These are phyloP conservation scores for Podospora tetraspora DNA, from an alignment of 495 filamentous ascomycete genomes.

Conservation along the genomic window DNA sequence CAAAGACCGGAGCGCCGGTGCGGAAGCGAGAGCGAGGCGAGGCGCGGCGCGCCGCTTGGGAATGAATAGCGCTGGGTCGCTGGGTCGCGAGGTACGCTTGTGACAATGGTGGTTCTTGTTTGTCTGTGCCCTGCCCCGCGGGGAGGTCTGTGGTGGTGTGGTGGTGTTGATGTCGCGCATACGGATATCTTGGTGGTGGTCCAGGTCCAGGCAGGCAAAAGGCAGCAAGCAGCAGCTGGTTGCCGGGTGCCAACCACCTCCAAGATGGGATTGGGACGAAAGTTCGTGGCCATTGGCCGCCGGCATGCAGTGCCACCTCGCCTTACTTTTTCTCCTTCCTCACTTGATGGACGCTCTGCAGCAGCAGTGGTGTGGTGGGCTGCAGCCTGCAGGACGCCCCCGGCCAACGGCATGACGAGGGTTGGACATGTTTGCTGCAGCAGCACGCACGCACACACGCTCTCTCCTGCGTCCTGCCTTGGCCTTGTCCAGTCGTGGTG, in stretches of 20 bases:
- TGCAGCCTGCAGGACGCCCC: constrained; percentile 5
- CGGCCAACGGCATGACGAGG: constrained; percentile 8
- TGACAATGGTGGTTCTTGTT: not conserved
- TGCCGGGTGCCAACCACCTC: not conserved
- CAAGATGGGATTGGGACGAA: not conserved
- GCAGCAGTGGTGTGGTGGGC: not conserved
- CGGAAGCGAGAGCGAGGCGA: not conserved
- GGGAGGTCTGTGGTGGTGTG: not conserved
- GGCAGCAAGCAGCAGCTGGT: not conserved
- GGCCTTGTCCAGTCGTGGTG: not conserved
- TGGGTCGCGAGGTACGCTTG: not conserved
- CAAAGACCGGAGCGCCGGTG: not conserved
- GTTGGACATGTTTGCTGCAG: not conserved
- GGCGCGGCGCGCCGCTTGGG: no score
- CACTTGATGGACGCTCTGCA: not conserved
- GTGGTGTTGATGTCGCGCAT: not conserved
- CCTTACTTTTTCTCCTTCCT: constrained; percentile 12
- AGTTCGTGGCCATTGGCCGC: not conserved
- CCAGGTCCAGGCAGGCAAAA: not conserved
- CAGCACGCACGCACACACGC: not conserved
- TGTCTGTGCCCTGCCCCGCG: not conserved
- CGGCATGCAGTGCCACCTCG: constrained; percentile 4
- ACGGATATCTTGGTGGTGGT: not conserved
- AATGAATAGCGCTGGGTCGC: no score
- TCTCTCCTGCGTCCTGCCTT: not conserved